Evolutionary conservation across 768 basidiomycete genomes (phyloP), one percentile per base, ranked within the genome.

Genomic region (Xerocomellus chrysenteron): DNA sequence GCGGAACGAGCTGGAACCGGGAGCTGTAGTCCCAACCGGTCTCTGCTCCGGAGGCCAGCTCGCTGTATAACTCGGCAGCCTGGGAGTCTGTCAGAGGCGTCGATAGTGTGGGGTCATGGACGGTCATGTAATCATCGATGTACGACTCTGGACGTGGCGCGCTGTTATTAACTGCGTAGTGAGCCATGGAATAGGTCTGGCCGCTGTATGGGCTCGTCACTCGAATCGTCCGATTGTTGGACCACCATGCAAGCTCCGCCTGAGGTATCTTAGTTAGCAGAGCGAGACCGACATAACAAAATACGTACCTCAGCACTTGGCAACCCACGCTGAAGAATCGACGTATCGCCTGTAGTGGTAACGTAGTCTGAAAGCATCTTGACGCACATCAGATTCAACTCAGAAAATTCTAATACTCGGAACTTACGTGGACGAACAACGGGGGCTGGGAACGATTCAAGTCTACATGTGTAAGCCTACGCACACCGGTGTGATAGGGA

Each of bases 301-400:
- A 32, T 6, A 61, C 76, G 24, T 57, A 86, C 87, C 74, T 94
- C 91, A 5, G 90, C 90, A 28, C 94, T 74, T 53, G 92, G 90
- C n/a, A 98, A 75, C 3, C 89, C 95, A 32, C 92, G 84, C 14
- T 67, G 67, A 28, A 98, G 80, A 57, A 97, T 89, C n/a, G 78
- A 69, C 1, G 75, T 83, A 71, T 97, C 93, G 16, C 86, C 82
- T 9, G 83, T 87, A 4, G 78, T 80, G 3, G 78, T 71, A 47
- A 96, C 81, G 67, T 98, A 97, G n/a, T 84, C 82, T n/a, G 82
- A 78, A 28, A 98, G 76, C 94, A 98, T 97, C 88, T 94, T 62
- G 21, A 45, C 30, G 26, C 26, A 26, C 26, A 5, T 2, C 5
- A 26, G 26, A 26, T 26, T 26, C 26, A 26, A n/a, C n/a, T n/a